These are phyloP conservation scores for Sicyos edulis DNA, from an alignment of 306 rosid species.

Conservation along the genomic window DNA sequence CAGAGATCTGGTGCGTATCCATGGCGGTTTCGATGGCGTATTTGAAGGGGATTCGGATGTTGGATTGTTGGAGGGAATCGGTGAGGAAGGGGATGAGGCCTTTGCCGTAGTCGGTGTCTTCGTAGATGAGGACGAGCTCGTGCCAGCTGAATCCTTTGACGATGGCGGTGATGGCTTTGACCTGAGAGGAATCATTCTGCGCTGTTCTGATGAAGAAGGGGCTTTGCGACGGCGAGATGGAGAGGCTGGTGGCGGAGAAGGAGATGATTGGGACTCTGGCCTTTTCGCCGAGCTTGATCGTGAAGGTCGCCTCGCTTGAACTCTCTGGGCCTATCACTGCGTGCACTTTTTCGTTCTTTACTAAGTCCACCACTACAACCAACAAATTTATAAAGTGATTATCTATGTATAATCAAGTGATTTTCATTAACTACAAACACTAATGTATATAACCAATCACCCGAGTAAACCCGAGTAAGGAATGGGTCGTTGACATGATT, in stretches of 20 bases:
- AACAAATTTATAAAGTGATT: too few species aligned
- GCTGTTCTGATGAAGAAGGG: conserved; percentile 31
- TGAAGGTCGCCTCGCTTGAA: conserved; percentile 31
- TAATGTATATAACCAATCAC: too few species aligned
- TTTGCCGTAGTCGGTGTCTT: conserved; percentile 38
- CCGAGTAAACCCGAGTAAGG: too few species aligned
- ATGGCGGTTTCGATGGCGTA: conserved; percentile 28
- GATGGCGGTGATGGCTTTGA: conserved; percentile 32
- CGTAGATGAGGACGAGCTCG: conserved; percentile 32
- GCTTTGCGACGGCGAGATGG: conserved; percentile 28
- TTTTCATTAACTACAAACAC: too few species aligned
- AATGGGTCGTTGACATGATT: too few species aligned
- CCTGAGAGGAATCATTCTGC: conserved; percentile 27
- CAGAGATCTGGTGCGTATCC: neutral
- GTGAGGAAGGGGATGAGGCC: conserved; percentile 34
- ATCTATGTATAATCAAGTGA: too few species aligned
- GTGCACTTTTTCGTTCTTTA: conserved; percentile 26
- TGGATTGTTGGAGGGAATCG: conserved; percentile 26
- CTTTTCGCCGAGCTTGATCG: conserved; percentile 23
- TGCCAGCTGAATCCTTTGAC: conserved; percentile 31
- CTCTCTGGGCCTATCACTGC: conserved; percentile 37
- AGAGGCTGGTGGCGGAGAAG: conserved; percentile 34
- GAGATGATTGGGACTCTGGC: too few species aligned
- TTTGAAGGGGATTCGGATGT: conserved; percentile 25
- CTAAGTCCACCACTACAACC: conserved; percentile 25